phyloP scores from a whole-genome alignment of 768 basidiomycete species.

The Trametes villosa region DNA sequence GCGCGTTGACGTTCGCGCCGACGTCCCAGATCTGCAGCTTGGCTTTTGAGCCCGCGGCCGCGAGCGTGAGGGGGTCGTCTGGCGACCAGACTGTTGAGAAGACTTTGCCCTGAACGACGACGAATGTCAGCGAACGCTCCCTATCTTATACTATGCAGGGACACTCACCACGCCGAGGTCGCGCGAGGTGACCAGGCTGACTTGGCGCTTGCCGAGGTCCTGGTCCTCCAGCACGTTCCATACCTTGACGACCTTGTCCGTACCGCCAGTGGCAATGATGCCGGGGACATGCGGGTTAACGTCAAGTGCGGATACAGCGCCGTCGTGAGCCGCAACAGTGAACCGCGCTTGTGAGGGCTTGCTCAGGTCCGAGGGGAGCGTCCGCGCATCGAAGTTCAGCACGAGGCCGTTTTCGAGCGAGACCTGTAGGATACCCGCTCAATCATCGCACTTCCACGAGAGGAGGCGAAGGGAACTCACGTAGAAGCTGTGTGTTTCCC shows the following conservation, averaged over 20 bases:
- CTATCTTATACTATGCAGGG: not conserved
- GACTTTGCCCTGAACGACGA: constrained; percentile 79
- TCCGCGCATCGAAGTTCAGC: constrained; percentile 89
- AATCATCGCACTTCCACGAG: too few relatives aligned
- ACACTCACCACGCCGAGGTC: constrained; percentile 87
- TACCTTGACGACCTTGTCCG: constrained; percentile 93
- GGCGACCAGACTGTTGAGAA: constrained; percentile 93
- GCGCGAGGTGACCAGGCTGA: constrained; percentile 83
- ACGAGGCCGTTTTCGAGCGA: constrained; percentile 95
- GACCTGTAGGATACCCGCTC: constrained; percentile 54
- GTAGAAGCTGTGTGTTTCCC: constrained; percentile 86
- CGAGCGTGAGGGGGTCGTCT: constrained; percentile 91
- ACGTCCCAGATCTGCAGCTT: constrained; percentile 97
- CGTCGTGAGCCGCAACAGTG: constrained; percentile 93
- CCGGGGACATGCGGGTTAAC: constrained; percentile 90
- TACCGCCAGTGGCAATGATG: constrained; percentile 91
- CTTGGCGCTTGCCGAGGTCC: constrained; percentile 64
- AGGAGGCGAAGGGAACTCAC: constrained; percentile 48
- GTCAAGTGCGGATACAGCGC: constrained; percentile 86
- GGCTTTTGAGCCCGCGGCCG: constrained; percentile 93
- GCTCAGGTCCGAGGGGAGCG: constrained; percentile 71
- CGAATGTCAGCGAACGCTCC: not conserved
- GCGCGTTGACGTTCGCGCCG: constrained; percentile 77
- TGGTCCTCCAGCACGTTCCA: constrained; percentile 87
- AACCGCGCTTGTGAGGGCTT: constrained; percentile 73